Percentiles rank a stretch among this genome's conserved stretches.
These are phyloP conservation scores for Populus hybrid DNA, from an alignment of 441 rosid genomes.

Conservation along the genomic window DNA sequence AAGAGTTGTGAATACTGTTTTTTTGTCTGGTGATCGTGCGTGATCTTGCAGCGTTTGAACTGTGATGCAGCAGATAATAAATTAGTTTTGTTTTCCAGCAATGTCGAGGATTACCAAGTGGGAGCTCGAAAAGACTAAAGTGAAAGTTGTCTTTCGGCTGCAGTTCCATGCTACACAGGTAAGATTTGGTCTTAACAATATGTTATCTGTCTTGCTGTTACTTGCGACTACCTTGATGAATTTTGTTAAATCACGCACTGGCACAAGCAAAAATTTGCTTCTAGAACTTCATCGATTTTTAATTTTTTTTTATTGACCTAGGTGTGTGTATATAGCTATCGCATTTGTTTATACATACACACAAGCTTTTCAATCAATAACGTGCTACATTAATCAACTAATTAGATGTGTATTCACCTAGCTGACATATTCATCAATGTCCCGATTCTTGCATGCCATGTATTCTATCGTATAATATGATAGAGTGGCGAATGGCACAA, in stretches of 20 bases:
- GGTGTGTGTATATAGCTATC: neutral
- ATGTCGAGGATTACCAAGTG: constrained; percentile 93
- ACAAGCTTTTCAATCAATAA: neutral
- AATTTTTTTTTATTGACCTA: neutral
- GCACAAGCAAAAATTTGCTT: neutral
- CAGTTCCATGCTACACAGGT: constrained; percentile 99
- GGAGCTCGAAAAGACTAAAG: constrained; percentile 96
- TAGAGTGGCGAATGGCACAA: neutral
- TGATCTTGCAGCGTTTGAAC: constrained; percentile 7
- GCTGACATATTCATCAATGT: neutral
- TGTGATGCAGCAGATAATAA: constrained; percentile 36
- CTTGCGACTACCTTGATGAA: neutral
- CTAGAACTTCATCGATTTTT: neutral
- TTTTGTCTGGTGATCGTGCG: neutral
- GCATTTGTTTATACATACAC: neutral
- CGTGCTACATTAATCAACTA: neutral
- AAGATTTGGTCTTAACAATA: constrained; percentile 33
- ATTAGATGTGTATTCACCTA: neutral
- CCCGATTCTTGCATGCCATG: neutral
- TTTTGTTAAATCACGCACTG: neutral
- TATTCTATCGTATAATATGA: neutral
- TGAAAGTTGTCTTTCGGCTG: constrained; percentile 92
- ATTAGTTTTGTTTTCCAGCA: constrained; percentile 26
- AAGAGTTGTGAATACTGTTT: neutral
- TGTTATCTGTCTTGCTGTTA: neutral